A percentile compares a stretch with the other conserved stretches of the same genome.
These are phyloP conservation scores for Suillus subluteus DNA, from an alignment of 768 basidiomycete genomes.

Conservation along the genomic window DNA sequence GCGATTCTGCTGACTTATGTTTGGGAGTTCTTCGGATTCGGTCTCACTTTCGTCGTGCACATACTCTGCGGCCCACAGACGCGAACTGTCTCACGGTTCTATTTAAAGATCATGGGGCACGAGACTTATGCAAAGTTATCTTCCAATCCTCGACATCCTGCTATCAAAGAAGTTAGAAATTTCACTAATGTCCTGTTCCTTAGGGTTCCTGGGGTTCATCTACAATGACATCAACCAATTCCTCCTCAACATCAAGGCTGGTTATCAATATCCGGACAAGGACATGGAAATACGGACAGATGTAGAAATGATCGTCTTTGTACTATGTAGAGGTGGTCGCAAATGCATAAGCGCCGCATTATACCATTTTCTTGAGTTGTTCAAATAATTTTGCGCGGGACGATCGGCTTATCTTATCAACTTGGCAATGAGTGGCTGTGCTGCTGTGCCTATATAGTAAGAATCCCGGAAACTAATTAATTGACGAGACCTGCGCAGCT, in stretches of 20 bases:
- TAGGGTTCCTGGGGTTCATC: not conserved
- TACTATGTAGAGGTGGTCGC: too few species aligned
- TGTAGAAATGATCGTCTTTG: not conserved
- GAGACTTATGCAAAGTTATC: not conserved
- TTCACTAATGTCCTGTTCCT: not conserved
- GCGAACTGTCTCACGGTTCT: not conserved
- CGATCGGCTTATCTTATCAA: not conserved
- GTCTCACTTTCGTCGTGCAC: not conserved
- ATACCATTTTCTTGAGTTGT: not conserved
- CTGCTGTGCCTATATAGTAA: not conserved
- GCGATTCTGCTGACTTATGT: not conserved
- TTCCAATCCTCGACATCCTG: not conserved
- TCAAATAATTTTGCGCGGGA: not conserved
- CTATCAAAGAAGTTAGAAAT: not conserved
- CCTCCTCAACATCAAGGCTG: not conserved
- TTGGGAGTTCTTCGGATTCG: not conserved
- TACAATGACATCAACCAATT: not conserved
- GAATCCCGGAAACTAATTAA: not conserved
- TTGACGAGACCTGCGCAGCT: not conserved
- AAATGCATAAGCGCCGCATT: not conserved
- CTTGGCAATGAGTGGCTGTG: not conserved
- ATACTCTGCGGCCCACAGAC: not conserved
- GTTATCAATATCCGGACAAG: not conserved
- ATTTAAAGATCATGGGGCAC: not conserved
- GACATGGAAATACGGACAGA: not conserved